Conservation (phyloP, 169 alveolate genomes). For the Eimeria brunetti region DNA sequence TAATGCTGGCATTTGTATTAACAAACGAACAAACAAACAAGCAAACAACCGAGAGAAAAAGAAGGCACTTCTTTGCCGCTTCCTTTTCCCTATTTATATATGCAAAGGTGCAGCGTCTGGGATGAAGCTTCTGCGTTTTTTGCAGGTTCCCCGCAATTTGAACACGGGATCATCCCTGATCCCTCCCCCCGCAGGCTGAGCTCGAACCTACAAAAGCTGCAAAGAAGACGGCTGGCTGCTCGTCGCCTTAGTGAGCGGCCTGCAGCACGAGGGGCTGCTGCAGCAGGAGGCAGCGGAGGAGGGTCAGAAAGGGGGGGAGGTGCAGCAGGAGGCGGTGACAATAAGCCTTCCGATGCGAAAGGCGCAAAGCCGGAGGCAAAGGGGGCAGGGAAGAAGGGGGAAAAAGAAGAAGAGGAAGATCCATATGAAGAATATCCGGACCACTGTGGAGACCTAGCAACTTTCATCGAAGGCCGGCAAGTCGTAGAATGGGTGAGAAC, state of each 20-base stretch:
- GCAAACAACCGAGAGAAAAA: too few relatives aligned
- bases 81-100: neutral
- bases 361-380: neutral
- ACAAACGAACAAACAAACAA: neutral
- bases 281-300: neutral
- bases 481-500: slow-evolving; percentile 64
- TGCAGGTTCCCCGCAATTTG: neutral
- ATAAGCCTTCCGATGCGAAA: slow-evolving; percentile 30
- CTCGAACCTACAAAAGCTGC: neutral
- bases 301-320: neutral
- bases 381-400: neutral
- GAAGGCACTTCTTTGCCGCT: neutral
- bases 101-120: neutral
- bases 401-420: neutral
- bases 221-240: neutral
- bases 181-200: neutral
- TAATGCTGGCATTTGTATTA: neutral
- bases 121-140: neutral
- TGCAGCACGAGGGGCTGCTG: neutral
- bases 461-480: slow-evolving; percentile 74
- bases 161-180: neutral
- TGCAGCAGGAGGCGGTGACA: neutral
- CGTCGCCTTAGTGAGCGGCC: slow-evolving; percentile 38
- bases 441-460: slow-evolving; percentile 57
- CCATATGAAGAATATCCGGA: slow-evolving; percentile 27